Conservation (phyloP, 1,284 basidiomycete species). For the Naganishia sp. region DNA sequence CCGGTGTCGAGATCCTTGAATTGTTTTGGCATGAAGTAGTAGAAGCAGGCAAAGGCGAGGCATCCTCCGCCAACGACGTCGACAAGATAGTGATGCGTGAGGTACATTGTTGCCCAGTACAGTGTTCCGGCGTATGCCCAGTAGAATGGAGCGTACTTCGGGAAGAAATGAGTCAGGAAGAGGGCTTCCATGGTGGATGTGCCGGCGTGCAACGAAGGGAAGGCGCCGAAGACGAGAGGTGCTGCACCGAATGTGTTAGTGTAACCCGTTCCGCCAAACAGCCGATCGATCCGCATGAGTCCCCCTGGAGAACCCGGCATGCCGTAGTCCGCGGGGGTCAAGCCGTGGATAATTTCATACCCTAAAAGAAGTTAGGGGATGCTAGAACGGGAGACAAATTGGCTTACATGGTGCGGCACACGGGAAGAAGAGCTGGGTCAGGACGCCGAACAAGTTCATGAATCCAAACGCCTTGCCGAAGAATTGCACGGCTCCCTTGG, state of each 20-base stretch:
- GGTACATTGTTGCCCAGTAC: constrained; percentile 99
- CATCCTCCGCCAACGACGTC: constrained; percentile 93
- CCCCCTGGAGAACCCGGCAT: constrained; percentile 93
- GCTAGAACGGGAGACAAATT: neutral
- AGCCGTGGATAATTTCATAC: constrained; percentile 97
- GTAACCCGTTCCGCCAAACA: constrained; percentile 80
- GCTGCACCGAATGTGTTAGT: constrained; percentile 79
- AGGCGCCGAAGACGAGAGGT: constrained; percentile 94
- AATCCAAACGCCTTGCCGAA: constrained; percentile 91
- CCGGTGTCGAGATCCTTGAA: constrained; percentile 64
- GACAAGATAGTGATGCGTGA: constrained; percentile 96
- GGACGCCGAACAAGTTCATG: constrained; percentile 86
- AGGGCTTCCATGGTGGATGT: constrained; percentile 90
- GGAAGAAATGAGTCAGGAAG: constrained; percentile 95
- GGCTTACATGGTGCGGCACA: constrained; percentile 79
- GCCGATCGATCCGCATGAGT: constrained; percentile 83
- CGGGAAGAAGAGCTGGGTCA: constrained; percentile 85
- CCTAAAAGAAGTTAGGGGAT: constrained; percentile 56
- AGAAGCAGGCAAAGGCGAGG: constrained; percentile 83
- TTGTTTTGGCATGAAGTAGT: constrained; percentile 79
- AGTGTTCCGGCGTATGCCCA: constrained; percentile 86
- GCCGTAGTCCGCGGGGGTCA: constrained; percentile 88
- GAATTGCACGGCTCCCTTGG: constrained; percentile 75
- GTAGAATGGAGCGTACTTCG: constrained; percentile 63
- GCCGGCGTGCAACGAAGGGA: constrained; percentile 89